Evolutionary conservation across 306 rosid species (phyloP), one percentile per base, ranked within the genome.

Genomic region (Crotalaria pallida): DNA sequence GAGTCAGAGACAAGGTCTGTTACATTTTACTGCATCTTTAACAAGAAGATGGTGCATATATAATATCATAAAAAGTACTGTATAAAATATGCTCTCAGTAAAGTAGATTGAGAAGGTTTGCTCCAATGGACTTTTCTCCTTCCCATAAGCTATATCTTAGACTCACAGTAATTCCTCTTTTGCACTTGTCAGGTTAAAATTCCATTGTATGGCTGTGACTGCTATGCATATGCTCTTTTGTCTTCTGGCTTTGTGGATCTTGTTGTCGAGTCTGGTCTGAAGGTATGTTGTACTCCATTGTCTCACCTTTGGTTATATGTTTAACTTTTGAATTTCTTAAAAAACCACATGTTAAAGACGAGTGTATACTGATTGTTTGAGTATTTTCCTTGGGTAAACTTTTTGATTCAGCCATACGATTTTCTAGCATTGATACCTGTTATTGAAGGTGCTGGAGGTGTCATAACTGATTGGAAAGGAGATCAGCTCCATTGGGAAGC

Each of bases 191-290:
- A 94, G 98, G 98, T 90, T 48, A 94, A 94, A 83, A 87, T 86
- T 76, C 91, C 98, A 41, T 74, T 94, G 45, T 94, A 94, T 60
- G 98, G 96, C 10, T 90, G 98, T 65, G 98, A 94, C 86, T 94
- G 98, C 92, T 94, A 94, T 77, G 97, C 97, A 21, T 91, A 85
- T 88, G 98, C 96, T 15, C 97, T 94, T 60, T 71, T 94, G 79
- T 84, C 97, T 48, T 90, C 97, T 41, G 99, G 99, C 56, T 87
- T 77, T 76, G 99, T 88, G 83, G 97, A 94, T 85, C 92, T 94
- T 67, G 96, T 94, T 63, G 78, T 94, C 43, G 99, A 94, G 78
- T 88, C 96, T 17, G 95, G 96, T 75, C 86, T 90, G 80, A 91
- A 94, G 97, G 99, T 90, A 74, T 61, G 61, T 44, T 2, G 62